Evolutionary conservation across 2,329 filamentous ascomycete species (phyloP), one percentile per base, ranked within the genome.

Genomic region (Fusarium sp.): DNA sequence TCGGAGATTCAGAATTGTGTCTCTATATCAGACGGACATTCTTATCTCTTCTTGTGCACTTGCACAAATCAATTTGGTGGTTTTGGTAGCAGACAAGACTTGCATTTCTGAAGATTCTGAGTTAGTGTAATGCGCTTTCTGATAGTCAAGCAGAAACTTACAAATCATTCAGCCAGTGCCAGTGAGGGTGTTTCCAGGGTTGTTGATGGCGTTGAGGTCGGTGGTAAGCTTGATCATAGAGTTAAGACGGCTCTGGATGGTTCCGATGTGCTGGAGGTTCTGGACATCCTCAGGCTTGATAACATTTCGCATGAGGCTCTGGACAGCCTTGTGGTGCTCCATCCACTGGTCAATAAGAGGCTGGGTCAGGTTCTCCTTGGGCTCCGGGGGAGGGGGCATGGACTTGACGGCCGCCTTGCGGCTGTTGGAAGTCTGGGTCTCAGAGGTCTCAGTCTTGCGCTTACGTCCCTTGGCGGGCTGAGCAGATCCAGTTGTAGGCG

Each of bases 241-340:
- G 55, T 79, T 75, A 44, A 89, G 79, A 66, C 83, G 85, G 49
- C 81, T 81, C 78, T 86, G 84, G 53, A 87, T 83, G 61, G 84
- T 82, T 64, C 78, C 79, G 73, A 91, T 83, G 59, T 86, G 84
- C 66, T 87, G 83, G 66, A 88, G 79, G 68, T 86, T 87, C 66
- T 87, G 83, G 55, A 83, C 78, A 66, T 87, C 86, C 69, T 85
- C 83, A 18, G 86, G 86, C 75, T 84, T 83, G 72, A 75, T 78
- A 64, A 87, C 83, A 49, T 79, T 81, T 55, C 82, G 80, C 46
- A 90, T 82, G 43, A 92, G 87, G 66, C 84, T 84, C 73, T 91
- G 86, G 52, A 93, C 85, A 40, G 85, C 86, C 75, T 85, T 86
- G 79, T 88, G 90, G 80, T 91, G 88, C 70, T 90, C 86, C 75